phyloP scores from a whole-genome alignment of 495 filamentous ascomycete species.

The Glonium stellatum region DNA sequence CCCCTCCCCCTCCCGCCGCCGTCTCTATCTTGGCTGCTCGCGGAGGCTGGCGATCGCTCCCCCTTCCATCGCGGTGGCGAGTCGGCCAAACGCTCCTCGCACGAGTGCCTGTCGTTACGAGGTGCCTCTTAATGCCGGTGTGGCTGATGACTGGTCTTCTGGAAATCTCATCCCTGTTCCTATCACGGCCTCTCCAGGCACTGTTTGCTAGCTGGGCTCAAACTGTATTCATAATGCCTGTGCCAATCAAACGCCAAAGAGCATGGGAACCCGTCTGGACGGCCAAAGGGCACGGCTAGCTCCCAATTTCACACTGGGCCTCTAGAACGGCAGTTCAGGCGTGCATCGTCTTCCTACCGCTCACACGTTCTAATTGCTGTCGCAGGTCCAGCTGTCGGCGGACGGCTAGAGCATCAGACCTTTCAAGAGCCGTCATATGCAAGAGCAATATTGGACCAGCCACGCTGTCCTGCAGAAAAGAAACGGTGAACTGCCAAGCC shows the following conservation, averaged over 20 bases:
- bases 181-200: background rate
- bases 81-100: background rate
- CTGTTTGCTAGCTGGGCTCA: background rate
- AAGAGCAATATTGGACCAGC: constrained; percentile 2
- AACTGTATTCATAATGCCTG: constrained; percentile 9
- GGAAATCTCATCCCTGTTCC: background rate
- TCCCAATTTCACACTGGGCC: constrained; percentile 6
- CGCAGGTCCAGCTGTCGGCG: background rate
- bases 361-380: background rate
- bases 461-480: constrained; percentile 6
- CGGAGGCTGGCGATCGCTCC: background rate
- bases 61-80: background rate
- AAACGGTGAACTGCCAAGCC: constrained; percentile 2
- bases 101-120: background rate
- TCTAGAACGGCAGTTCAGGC: constrained; percentile 6
- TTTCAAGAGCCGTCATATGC: background rate
- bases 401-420: background rate
- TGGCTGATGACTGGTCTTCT: constrained; percentile 3
- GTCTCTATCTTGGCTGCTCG: too few relatives aligned
- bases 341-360: background rate
- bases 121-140: background rate
- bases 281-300: background rate
- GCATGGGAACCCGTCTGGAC: background rate
- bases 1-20: too few relatives aligned
- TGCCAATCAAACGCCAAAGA: constrained; percentile 12